These are phyloP conservation scores for Leucogyrophana mollusca DNA, from an alignment of 768 basidiomycete genomes.

Conservation along the genomic window DNA sequence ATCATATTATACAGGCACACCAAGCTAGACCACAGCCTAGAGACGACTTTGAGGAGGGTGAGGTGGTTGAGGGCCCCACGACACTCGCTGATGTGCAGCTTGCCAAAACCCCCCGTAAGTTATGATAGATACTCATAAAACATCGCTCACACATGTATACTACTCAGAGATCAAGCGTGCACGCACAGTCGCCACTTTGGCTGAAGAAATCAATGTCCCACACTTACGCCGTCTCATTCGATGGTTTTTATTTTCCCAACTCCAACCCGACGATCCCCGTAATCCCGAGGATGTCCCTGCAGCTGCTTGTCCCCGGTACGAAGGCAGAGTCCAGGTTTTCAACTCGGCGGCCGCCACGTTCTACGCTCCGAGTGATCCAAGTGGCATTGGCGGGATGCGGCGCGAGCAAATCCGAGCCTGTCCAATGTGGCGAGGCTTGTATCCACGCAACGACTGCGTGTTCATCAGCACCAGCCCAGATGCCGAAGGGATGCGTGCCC, in stretches of 20 bases:
- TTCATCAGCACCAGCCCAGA: conserved; percentile 15
- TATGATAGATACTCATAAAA: neutral
- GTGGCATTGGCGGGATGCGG: conserved; percentile 25
- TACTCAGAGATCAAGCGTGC: neutral
- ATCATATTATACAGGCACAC: no score
- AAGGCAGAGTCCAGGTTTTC: conserved; percentile 9
- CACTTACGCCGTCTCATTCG: neutral
- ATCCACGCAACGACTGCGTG: conserved; percentile 17
- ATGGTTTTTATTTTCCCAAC: conserved; percentile 5
- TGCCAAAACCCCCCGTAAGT: neutral
- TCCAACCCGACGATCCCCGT: conserved; percentile 9
- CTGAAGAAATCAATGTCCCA: neutral
- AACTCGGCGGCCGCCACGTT: conserved; percentile 22
- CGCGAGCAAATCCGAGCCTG: conserved; percentile 18
- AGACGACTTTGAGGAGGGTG: neutral
- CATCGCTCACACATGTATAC: neutral
- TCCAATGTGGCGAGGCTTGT: conserved; percentile 17
- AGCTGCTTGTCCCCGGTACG: neutral
- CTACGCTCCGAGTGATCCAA: conserved; percentile 26
- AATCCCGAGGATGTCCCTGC: conserved; percentile 5
- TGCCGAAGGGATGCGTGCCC: conserved; percentile 13
- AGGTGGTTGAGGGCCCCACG: neutral
- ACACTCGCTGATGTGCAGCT: neutral
- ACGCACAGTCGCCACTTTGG: neutral
- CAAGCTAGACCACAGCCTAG: no score